Base-by-base conservation (phyloP, 192 early-diverging fungal genomes). In the Entomortierella chlamydospora region DNA sequence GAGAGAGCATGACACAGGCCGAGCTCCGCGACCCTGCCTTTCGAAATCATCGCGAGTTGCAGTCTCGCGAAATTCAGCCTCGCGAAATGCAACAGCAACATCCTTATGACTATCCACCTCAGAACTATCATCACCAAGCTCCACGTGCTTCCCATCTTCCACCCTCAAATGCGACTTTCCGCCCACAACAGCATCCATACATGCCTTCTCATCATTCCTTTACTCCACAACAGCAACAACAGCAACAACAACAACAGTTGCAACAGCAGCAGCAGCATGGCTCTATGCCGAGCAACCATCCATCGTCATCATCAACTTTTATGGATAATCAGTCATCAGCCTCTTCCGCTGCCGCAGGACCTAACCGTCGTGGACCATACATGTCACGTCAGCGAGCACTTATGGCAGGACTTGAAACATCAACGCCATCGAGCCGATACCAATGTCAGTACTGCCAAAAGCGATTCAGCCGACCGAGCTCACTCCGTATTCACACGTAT, bases 391-490 rank as follows among this genome's bases (percentile, higher is more conserved):
- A 69, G 13, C 57, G 77, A 28, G 71, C 68, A 26, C 65, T 66
- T 30, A 57, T 73, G 50, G 71, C 70, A n/a, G 71, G 71, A 18
- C 47, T 69, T 25, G 70, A 68, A 15, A 28, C 45, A 9, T 61
- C 65, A 5, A 70, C 74, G 20, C 51, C 69, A 17, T 66, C 64
- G 61, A 86, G 85, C 57, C 81, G 84, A 58, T 92, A 91, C 64
- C 76, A 83, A 57, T 93, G 91, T 52, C 68, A 81, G 18, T 81
- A 80, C 28, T 94, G 93, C 57, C 43, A 70, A 26, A 94, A 93
- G 50, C 60, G 62, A 18, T 94, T 94, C 52, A 86, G 91, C 3
- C 85, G 93, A 28, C 93, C 93, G 0, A 91, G 89, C 9, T 89
- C 91, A 0, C 64, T 93, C 4, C 73, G 86, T 2, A 91, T 91